Evolutionary conservation across 1,284 basidiomycete genomes (phyloP).

Genomic region (Cutaneotrichosporon sp.): DNA sequence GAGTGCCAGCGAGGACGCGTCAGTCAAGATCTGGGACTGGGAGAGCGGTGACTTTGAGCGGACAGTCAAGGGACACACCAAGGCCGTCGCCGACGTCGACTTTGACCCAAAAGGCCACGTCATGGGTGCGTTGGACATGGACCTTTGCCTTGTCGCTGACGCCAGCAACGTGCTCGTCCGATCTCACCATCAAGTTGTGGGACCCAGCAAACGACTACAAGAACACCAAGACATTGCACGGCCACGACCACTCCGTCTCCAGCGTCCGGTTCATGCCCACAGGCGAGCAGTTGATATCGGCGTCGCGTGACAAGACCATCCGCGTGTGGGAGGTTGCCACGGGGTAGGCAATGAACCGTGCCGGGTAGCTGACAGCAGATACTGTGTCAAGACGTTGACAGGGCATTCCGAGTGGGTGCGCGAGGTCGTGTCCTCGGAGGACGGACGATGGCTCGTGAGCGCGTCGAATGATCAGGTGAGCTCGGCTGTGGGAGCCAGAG

Average conservation of each 20-base stretch:
- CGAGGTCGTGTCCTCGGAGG: conserved; percentile 63
- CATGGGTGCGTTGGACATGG: conserved; percentile 56
- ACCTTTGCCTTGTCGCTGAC: neutral
- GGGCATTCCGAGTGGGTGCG: conserved; percentile 69
- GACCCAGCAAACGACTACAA: conserved; percentile 83
- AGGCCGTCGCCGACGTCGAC: conserved; percentile 77
- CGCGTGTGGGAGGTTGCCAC: conserved; percentile 78
- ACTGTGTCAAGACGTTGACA: conserved; percentile 58
- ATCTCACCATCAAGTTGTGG: conserved; percentile 88
- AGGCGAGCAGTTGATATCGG: conserved; percentile 74
- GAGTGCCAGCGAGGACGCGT: conserved; percentile 79
- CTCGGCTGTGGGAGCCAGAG: conserved; percentile 3
- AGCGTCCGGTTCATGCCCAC: conserved; percentile 76
- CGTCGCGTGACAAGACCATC: conserved; percentile 80
- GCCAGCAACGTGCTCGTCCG: conserved; percentile 81
- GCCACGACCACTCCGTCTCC: conserved; percentile 86
- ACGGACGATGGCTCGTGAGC: conserved; percentile 68
- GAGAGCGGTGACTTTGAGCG: conserved; percentile 87
- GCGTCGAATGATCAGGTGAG: conserved; percentile 78
- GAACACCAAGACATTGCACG: conserved; percentile 77
- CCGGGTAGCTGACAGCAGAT: conserved; percentile 39
- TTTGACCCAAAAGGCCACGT: conserved; percentile 78
- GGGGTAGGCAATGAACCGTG: conserved; percentile 53
- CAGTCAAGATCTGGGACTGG: conserved; percentile 93
- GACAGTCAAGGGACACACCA: conserved; percentile 87